Conservation (phyloP, 768 basidiomycete genomes). For the Amanita rubescens region DNA sequence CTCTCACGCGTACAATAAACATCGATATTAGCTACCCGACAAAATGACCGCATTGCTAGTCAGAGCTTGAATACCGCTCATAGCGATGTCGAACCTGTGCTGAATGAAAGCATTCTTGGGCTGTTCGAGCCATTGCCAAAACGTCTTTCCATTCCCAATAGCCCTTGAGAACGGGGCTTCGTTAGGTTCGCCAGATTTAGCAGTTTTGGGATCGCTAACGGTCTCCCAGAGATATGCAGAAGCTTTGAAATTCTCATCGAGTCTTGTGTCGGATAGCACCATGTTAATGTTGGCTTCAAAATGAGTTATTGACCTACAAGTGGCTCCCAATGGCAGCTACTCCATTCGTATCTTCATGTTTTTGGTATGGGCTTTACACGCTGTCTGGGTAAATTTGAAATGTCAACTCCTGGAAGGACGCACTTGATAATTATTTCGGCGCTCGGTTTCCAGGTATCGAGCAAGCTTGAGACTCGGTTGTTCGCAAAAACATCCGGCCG, state of each 20-base stretch:
- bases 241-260: conserved; percentile 18
- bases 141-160: conserved; percentile 11
- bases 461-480: conserved; percentile 16
- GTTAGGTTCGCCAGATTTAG: conserved; percentile 12
- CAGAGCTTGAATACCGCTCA: conserved; percentile 17
- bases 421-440: neutral
- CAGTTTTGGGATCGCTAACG: conserved; percentile 16
- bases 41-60: conserved; percentile 14
- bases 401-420: neutral
- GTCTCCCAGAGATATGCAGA: conserved; percentile 22
- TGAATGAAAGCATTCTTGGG: conserved; percentile 20
- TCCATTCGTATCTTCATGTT: conserved; percentile 21
- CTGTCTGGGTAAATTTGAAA: neutral
- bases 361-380: conserved; percentile 17
- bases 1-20: neutral
- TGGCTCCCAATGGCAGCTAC: conserved; percentile 20
- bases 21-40: conserved; percentile 9
- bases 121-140: conserved; percentile 16
- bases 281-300: neutral
- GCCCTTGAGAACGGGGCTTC: conserved; percentile 15
- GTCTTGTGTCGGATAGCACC: conserved; percentile 7
- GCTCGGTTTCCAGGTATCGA: conserved; percentile 7
- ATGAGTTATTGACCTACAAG: conserved; percentile 11
- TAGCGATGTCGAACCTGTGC: conserved; percentile 20
- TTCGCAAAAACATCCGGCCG: conserved; percentile 19